phyloP scores from a whole-genome alignment of 2,329 filamentous ascomycete genomes.

The Dendrostoma leiphaemia region DNA sequence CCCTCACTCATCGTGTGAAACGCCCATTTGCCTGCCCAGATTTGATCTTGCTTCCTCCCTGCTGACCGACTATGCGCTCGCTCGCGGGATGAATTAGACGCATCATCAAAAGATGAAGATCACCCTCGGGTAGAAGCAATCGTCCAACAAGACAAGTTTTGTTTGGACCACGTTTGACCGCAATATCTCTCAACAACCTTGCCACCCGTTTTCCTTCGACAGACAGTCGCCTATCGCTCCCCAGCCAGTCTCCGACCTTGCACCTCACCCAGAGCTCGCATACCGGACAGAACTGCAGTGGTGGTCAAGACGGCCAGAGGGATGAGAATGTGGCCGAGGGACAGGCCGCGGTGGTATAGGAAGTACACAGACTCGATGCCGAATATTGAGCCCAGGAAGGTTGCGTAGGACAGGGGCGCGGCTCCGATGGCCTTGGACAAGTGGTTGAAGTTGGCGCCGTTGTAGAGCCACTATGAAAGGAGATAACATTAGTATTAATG shows the following conservation, averaged over 20 bases:
- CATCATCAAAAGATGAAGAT: no score
- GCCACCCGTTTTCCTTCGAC: neutral
- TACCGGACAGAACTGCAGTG: slow-evolving; percentile 81
- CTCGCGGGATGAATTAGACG: no score
- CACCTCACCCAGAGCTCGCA: slow-evolving; percentile 87
- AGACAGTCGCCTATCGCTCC: slow-evolving; percentile 42
- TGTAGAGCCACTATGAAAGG: slow-evolving; percentile 61
- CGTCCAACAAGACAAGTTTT: neutral
- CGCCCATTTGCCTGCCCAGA: neutral
- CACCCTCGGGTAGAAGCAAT: no score
- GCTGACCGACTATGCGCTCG: neutral
- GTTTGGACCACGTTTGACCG: neutral
- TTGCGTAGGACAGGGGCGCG: slow-evolving; percentile 75
- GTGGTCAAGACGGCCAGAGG: slow-evolving; percentile 65
- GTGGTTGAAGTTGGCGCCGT: slow-evolving; percentile 80
- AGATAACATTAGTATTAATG: slow-evolving; percentile 7
- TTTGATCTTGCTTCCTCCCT: neutral
- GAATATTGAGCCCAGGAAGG: slow-evolving; percentile 85
- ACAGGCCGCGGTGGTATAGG: slow-evolving; percentile 91
- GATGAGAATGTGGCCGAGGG: slow-evolving; percentile 83
- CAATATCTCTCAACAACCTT: neutral
- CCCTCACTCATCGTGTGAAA: neutral
- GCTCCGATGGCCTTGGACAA: slow-evolving; percentile 69
- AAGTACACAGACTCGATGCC: slow-evolving; percentile 91
- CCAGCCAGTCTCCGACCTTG: slow-evolving; percentile 83